Evolutionary conservation across 1,284 basidiomycete genomes (phyloP).

Genomic region (Irpex sp.): DNA sequence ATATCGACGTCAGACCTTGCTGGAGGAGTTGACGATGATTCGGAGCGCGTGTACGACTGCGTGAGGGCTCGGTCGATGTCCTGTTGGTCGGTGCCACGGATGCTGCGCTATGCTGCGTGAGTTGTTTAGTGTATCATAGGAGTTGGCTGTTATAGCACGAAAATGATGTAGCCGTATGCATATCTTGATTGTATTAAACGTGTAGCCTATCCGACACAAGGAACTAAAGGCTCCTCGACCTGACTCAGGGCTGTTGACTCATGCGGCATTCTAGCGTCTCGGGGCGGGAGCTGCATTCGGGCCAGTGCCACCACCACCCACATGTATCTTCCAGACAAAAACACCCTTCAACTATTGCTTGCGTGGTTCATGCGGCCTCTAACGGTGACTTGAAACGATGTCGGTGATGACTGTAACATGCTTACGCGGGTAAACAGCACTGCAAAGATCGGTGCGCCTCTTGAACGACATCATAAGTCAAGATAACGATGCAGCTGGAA

Average conservation of each 20-base stretch:
- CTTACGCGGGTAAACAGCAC: too few relatives aligned
- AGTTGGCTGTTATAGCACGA: not conserved
- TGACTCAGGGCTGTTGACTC: not conserved
- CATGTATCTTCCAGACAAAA: too few relatives aligned
- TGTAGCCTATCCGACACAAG: not conserved
- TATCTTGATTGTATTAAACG: not conserved
- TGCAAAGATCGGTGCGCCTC: not conserved
- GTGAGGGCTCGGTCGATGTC: not conserved
- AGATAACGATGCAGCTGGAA: not conserved
- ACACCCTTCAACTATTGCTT: too few relatives aligned
- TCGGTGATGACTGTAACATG: too few relatives aligned
- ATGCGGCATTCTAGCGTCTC: not conserved
- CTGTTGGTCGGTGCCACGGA: too few relatives aligned
- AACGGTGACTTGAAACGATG: too few relatives aligned
- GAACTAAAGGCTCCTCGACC: not conserved
- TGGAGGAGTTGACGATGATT: conserved; percentile 82
- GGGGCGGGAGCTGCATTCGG: too few relatives aligned
- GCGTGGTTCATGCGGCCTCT: too few relatives aligned
- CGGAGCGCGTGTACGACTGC: conserved; percentile 12
- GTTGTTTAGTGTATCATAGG: too few relatives aligned
- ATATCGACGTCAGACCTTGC: conserved; percentile 85
- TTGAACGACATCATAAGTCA: not conserved
- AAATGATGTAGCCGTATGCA: not conserved
- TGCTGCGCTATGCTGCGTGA: too few relatives aligned
- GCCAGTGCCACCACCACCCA: too few relatives aligned